Conservation (phyloP, 139 green algal genomes). For the Tetraselmis chui region DNA sequence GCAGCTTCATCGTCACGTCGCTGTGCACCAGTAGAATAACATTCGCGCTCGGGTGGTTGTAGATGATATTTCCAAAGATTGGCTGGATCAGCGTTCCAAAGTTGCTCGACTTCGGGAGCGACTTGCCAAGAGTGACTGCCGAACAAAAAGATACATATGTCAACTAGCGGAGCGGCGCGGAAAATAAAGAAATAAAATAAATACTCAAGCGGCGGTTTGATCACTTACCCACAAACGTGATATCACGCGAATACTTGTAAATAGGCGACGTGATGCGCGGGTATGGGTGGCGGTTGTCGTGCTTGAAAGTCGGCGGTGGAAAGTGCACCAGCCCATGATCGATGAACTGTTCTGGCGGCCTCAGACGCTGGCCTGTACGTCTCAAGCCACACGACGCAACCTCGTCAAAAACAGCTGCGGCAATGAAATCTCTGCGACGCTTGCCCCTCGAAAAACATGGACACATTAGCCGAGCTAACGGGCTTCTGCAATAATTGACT, state of each 20-base stretch:
- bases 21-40: background rate
- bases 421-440: too few relatives aligned
- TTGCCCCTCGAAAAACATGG: too few relatives aligned
- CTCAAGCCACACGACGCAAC: too few relatives aligned
- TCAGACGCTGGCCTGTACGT: background rate
- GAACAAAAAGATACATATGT: too few relatives aligned
- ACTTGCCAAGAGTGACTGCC: background rate
- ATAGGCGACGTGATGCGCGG: background rate
- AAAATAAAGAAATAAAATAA: too few relatives aligned
- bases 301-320: background rate
- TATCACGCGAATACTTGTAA: background rate
- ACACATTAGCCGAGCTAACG: too few relatives aligned
- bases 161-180: too few relatives aligned
- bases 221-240: background rate
- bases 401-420: too few relatives aligned
- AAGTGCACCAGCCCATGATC: background rate
- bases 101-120: background rate
- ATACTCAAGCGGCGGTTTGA: too few relatives aligned
- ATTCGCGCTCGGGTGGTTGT: background rate
- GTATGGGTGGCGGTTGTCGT: background rate
- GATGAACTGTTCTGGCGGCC: background rate
- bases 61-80: background rate
- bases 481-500: too few relatives aligned
- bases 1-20: background rate
- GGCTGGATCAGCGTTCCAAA: background rate